Evolutionary conservation across 139 green algal genomes (phyloP), one percentile per base, ranked within the genome.

Genomic region (Nannochloris sp.): DNA sequence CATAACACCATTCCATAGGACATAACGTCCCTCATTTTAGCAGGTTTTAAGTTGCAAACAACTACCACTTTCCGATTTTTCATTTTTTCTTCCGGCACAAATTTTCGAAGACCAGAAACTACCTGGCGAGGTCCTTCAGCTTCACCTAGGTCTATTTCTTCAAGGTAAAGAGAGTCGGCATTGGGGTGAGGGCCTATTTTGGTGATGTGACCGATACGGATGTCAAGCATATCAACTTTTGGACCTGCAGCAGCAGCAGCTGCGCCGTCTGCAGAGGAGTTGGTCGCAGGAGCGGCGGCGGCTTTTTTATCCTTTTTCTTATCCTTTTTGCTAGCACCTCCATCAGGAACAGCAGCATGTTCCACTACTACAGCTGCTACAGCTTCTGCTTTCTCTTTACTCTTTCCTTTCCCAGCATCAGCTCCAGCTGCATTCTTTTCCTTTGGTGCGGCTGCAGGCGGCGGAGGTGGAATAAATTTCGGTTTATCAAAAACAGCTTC

Each of bases 101-200:
- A 97, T 64, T 97, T 96, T 3, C 94, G 86, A 38, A 99, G 81
- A 3, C 93, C 93, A 19, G 65, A 87, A 5, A 65, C 59, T 35
- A 78, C 77, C 60, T 78, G 65, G 34, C 89, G 73, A 10, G 88
- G 86, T 61, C 88, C 73, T 1, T 77, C 88, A n/a, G n/a, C n/a
- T 74, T 97, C 90, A 3, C 92, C 93, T 4, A 98, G 25, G 54
- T 99, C 92, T 12, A 99, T 97, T 67, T 97, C 70, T 75, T 98
- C 93, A 9, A 97, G 68, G 73, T 98, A 99, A 7, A 99, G 77
- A 6, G 77, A 63, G 38, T 99, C 93, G 0, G 90, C 90, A 66
- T 96, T 87, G 32, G 90, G 90, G 65, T 96, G 90, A 54, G 69
- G 70, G n/a, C 70, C 70, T 15, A 95, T 81, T 56, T 60, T 68